Conservation (phyloP, 2,329 filamentous ascomycete genomes). For the Pestalotiopsis sp. region DNA sequence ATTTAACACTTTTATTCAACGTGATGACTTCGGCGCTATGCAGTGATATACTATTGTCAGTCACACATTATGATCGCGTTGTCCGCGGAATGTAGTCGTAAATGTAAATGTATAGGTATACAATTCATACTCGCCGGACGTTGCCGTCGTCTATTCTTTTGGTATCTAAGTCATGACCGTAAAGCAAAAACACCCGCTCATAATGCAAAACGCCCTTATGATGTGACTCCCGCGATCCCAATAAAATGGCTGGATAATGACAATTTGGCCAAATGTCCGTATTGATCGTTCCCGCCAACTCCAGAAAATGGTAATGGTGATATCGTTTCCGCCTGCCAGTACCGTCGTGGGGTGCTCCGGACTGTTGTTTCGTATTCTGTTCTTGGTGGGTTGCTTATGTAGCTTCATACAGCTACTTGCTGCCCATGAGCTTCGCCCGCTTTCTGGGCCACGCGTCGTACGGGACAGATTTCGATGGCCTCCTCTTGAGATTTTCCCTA, state of each 20-base stretch:
- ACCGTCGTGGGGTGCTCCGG: no score
- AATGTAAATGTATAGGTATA: neutral
- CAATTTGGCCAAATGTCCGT: no score
- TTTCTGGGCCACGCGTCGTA: neutral
- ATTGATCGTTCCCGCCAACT: no score
- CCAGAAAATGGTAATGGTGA: no score
- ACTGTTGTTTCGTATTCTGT: neutral
- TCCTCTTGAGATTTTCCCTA: neutral
- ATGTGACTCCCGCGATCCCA: neutral
- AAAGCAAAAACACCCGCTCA: neutral
- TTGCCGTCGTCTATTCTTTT: neutral
- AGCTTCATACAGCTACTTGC: neutral
- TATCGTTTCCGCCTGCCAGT: no score
- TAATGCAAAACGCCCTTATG: neutral
- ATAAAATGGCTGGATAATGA: neutral
- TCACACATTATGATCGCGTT: neutral
- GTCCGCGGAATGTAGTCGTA: neutral
- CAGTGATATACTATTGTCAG: neutral
- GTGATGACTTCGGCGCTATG: no score
- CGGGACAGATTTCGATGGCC: neutral
- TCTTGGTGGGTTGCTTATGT: neutral
- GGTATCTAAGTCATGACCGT: neutral
- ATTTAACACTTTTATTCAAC: no score
- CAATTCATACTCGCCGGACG: neutral
- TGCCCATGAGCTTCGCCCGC: neutral